Base-by-base conservation (phyloP, 1,284 basidiomycete species). In the Sparassis latifolia region DNA sequence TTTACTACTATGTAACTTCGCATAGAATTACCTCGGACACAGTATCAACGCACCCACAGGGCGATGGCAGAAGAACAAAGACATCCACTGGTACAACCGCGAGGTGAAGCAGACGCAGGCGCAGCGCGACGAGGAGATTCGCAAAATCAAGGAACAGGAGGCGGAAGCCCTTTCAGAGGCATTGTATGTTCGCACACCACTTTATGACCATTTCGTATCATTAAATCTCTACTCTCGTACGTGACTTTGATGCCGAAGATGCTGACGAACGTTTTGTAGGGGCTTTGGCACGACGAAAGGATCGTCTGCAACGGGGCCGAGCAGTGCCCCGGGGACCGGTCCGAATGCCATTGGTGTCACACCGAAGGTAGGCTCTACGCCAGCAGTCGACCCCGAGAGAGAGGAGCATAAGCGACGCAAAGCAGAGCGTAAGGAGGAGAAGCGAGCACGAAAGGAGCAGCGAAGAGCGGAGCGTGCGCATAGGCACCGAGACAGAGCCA, bases 11-110 rank as follows among this genome's bases (percentile, higher is more conserved):
- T 20, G 20, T 33, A 31, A 28, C 41, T n/a, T 50, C 12, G 47
- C 39, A 44, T 54, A 93, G 84, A 86, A 94, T 67, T 95, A 95
- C 65, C 82, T 96, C 1, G 92, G 92, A 3, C 88, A 92, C 62
- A 92, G 91, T 55, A 84, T 95, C 68, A 93, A 95, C 61, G 92
- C 92, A 1, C 92, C 92, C 0, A 90, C 89, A 2, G 92, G 93
- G 3, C 76, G 93, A 55, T 96, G 92, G 92, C 92, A 96, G 69
- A 94, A 93, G 71, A 91, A 92, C 72, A 92, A 94, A 65, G 92
- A 96, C 61, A 73, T 96, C 20, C 92, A 96, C 64, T 96, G 92
- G 92, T 96, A 96, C 64, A 80, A 73, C 55, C 82, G 92, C 35
- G 89, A 93, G 2, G 41, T 61, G 9, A 59, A 68, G 0, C 56